These are phyloP conservation scores for Platismatia glauca DNA, from an alignment of 495 filamentous ascomycete genomes.

Conservation along the genomic window DNA sequence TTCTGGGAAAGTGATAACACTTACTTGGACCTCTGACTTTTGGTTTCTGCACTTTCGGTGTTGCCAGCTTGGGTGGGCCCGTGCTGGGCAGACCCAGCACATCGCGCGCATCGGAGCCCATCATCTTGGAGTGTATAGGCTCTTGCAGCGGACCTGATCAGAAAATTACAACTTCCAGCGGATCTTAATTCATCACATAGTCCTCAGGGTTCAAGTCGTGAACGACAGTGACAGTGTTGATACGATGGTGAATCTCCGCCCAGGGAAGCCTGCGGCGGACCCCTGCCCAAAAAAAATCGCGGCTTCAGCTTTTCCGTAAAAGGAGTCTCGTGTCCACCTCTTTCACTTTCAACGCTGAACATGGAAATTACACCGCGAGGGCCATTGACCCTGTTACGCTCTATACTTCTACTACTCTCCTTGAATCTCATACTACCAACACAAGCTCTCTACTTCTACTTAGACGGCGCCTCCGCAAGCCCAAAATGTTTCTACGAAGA, in stretches of 20 bases:
- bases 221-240: neutral
- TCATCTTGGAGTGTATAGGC: conserved; percentile 40
- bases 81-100: conserved; percentile 65
- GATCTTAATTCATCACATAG: neutral
- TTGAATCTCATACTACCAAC: conserved; percentile 45
- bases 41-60: conserved; percentile 71
- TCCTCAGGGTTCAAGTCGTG: neutral
- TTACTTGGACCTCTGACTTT: conserved; percentile 60
- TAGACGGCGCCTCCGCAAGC: conserved; percentile 68
- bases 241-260: neutral
- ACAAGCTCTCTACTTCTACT: conserved; percentile 89
- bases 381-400: neutral
- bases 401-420: conserved; percentile 3
- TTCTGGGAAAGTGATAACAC: conserved; percentile 36
- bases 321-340: conserved; percentile 12
- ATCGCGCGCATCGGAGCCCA: conserved; percentile 77
- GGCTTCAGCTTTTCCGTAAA: conserved; percentile 7
- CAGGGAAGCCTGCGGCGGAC: conserved; percentile 2
- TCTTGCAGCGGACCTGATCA: neutral
- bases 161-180: neutral
- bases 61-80: conserved; percentile 51
- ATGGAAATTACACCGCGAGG: conserved; percentile 14
- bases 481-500: conserved; percentile 97
- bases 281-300: conserved; percentile 8
- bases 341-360: neutral